Base-by-base conservation (phyloP, 768 basidiomycete genomes). In the Leccinum pellstonianum region DNA sequence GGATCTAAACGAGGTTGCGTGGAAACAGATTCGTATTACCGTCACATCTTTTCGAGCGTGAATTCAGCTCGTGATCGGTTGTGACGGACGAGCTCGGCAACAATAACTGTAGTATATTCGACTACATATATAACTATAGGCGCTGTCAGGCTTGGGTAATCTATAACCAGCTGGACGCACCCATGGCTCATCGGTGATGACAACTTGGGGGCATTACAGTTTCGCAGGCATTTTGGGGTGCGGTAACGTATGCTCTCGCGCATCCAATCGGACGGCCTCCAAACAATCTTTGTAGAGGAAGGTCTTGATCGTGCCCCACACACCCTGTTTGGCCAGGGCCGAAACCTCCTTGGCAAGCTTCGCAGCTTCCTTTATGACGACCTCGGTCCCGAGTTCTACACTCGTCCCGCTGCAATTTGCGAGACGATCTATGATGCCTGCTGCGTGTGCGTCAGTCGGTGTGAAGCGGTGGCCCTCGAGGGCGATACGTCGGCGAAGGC, bases 381-480 rank as follows among this genome's bases (percentile, higher is more conserved):
- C 76, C 12, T 86, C 87, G 29, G 83, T 83, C 29, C 76, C 75
- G 0, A 85, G 85, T 19, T 78, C 77, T 5, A 86, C 86, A 23
- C 66, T 62, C n/a, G 69, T 65, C n/a, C 67, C 71, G 3, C 62
- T 60, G 43, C 64, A 70, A 53, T 49, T 67, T 54, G 69, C 73
- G 35, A 93, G 67, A 58, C 86, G 76, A 70, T 95, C 94, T 19
- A 95, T 73, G 12, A 94, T 73, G 4, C 88, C 88, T 19, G 77
- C 79, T 19, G 80, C 73, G 8, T 86, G 77, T 3, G 90, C 87
- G 68, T 95, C 93, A 6, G 75, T 58, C 2, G 93, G 84, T 0
- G 87, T 85, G 70, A 91, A 95, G 46, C 89, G 82, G 66, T 91
- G 82, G 0, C 90, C 94, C 65, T 93, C 91, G 3, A 95, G 77